Base-by-base conservation (phyloP, 169 alveolate genomes). In the Plasmodium reichenowi region DNA sequence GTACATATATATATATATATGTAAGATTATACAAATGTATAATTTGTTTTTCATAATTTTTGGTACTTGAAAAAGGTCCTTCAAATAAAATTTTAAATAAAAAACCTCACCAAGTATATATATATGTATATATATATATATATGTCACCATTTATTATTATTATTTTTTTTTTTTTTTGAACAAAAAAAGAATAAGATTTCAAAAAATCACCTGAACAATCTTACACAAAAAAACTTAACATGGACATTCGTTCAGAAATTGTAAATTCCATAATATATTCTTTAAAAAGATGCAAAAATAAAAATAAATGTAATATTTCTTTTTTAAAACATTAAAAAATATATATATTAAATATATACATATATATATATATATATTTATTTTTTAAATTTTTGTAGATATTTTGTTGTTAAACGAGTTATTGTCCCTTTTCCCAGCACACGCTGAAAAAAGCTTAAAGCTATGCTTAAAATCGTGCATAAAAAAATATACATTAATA, bases 381-480 rank as follows among this genome's bases (percentile, higher is more conserved):
- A n/a, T 64, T 70, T 45, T n/a, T 60, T 68, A 58, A 24, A 64
- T 56, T 38, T 38, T 73, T 72, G 58, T 75, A 88, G 93, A 88
- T 74, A 70, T 73, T 38, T 50, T 72, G 48, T 54, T 78, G 29
- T 45, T 88, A 72, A 88, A 83, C 68, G 88, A 88, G 70, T 52
- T 78, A 54, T 74, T 73, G 60, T 88, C 89, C 24, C 88, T 64
- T 54, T 78, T 73, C 38, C 86, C 87, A 32, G n/a, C 8, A 62
- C 91, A 83, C 38, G 91, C 91, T 47, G 91, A 83, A 83, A 83
- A 68, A 54, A 88, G 87, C 66, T 68, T 87, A 78, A 62, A 50
- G 43, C 32, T 88, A 58, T 88, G 89, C 45, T 67, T 72, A 64
- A 72, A 64, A 9, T 63, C 87, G 15, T 72, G 50, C 59, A 88